Percentiles rank a stretch among this genome's conserved stretches.
phyloP scores from a whole-genome alignment of 257 asterid genomes.

The Lycium barbarum region DNA sequence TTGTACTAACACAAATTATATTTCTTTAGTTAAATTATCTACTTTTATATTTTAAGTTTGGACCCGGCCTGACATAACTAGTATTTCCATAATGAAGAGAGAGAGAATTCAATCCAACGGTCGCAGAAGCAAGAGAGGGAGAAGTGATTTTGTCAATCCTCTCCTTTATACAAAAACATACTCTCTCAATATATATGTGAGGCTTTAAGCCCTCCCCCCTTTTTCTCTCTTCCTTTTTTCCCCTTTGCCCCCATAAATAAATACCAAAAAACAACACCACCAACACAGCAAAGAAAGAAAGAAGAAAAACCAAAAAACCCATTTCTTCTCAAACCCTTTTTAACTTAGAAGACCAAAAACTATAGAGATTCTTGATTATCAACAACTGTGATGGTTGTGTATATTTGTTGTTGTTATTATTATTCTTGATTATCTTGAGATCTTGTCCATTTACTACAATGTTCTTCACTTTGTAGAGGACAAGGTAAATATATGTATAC shows the following conservation, averaged over 20 bases:
- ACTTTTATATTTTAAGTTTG: no score
- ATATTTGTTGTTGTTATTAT: background rate
- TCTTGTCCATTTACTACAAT: conserved; percentile 32
- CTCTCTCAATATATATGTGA: background rate
- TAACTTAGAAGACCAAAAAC: background rate
- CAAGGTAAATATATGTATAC: conserved; percentile 32
- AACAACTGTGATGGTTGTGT: background rate
- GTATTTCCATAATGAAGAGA: background rate
- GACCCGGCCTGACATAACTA: no score
- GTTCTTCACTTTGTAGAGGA: conserved; percentile 40
- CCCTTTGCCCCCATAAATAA: background rate
- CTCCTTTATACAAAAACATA: background rate
- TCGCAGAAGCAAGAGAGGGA: background rate
- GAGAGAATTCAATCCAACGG: background rate
- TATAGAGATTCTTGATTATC: background rate
- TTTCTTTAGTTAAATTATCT: no score
- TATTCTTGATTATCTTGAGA: background rate
- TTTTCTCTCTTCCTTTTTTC: background rate
- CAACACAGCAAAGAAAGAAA: background rate
- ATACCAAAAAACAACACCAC: no score
- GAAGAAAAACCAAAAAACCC: conserved; percentile 23
- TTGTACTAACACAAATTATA: no score
- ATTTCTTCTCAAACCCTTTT: background rate
- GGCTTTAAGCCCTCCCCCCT: background rate
- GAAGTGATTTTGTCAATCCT: no score